Conservation (phyloP, 2,329 filamentous ascomycete species). For the Verticillium klebahnii region DNA sequence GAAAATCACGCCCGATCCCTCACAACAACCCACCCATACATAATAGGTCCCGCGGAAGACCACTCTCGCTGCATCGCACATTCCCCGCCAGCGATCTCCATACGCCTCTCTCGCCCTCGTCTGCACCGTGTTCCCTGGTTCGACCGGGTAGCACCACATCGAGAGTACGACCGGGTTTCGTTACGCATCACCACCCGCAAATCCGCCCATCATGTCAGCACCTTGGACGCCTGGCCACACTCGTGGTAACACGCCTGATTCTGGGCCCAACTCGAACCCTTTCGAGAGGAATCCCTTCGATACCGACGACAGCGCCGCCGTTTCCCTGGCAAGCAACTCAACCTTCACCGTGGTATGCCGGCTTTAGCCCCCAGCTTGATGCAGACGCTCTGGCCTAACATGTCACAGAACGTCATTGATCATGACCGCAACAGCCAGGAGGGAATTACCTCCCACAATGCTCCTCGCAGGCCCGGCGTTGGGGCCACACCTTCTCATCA, state of each 20-base stretch:
- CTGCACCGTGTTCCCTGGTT: not conserved
- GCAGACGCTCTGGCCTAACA: not conserved
- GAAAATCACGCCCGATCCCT: not conserved
- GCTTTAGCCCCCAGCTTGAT: no score
- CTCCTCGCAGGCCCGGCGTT: not conserved
- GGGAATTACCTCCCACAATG: constrained; percentile 1
- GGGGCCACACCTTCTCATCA: not conserved
- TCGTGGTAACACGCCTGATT: constrained; percentile 2
- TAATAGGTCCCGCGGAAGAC: not conserved
- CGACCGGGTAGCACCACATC: not conserved
- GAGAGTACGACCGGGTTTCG: not conserved
- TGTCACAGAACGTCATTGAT: constrained; percentile 6
- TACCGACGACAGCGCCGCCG: constrained; percentile 11
- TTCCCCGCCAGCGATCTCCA: not conserved
- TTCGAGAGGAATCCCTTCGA: constrained; percentile 14
- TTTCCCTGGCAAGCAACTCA: constrained; percentile 11
- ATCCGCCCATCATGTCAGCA: constrained; percentile 9
- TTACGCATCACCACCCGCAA: not conserved
- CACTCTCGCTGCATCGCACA: not conserved
- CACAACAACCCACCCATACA: not conserved
- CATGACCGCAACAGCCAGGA: not conserved
- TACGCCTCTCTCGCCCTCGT: not conserved
- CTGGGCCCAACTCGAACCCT: constrained; percentile 8
- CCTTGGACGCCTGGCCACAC: constrained; percentile 4
- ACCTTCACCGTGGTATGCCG: constrained; percentile 13